These are phyloP conservation scores for Pyrenophora tritici-repentis DNA, from an alignment of 2,329 filamentous ascomycete genomes.

Conservation along the genomic window DNA sequence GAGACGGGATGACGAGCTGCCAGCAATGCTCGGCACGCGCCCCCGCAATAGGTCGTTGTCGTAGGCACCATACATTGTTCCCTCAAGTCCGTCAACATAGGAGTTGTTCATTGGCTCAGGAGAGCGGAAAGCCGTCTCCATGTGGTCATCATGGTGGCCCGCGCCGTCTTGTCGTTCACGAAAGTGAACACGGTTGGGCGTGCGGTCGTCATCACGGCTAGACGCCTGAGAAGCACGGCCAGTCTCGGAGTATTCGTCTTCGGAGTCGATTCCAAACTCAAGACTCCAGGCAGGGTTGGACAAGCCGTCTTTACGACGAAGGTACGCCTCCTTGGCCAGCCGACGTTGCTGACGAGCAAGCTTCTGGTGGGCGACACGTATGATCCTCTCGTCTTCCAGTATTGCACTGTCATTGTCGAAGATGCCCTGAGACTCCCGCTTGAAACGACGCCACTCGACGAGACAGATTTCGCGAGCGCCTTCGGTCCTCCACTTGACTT, in stretches of 20 bases:
- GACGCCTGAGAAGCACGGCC: constrained; percentile 36
- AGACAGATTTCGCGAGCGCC: constrained; percentile 81
- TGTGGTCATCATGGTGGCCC: constrained; percentile 30
- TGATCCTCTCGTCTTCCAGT: constrained; percentile 53
- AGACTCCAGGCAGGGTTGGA: constrained; percentile 79
- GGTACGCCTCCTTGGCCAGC: constrained; percentile 43
- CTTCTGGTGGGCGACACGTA: constrained; percentile 39
- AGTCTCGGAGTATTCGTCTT: constrained; percentile 53
- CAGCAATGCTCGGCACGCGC: constrained; percentile 79
- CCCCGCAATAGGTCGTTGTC: constrained; percentile 63
- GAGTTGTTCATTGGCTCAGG: constrained; percentile 25
- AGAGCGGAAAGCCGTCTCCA: constrained; percentile 45
- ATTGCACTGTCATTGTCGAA: constrained; percentile 50
- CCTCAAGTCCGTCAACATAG: constrained; percentile 65
- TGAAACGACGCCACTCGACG: constrained; percentile 80
- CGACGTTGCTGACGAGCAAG: constrained; percentile 53
- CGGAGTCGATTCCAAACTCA: constrained; percentile 71
- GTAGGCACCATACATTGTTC: constrained; percentile 77
- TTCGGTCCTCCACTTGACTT: constrained; percentile 92
- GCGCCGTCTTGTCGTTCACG: constrained; percentile 27
- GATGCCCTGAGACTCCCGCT: constrained; percentile 66
- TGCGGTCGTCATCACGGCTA: constrained; percentile 23
- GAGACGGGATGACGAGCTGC: constrained; percentile 68
- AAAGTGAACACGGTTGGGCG: constrained; percentile 24
- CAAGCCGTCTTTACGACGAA: constrained; percentile 33